phyloP scores from a whole-genome alignment of 257 asterid genomes.

The Linaria vulgaris region DNA sequence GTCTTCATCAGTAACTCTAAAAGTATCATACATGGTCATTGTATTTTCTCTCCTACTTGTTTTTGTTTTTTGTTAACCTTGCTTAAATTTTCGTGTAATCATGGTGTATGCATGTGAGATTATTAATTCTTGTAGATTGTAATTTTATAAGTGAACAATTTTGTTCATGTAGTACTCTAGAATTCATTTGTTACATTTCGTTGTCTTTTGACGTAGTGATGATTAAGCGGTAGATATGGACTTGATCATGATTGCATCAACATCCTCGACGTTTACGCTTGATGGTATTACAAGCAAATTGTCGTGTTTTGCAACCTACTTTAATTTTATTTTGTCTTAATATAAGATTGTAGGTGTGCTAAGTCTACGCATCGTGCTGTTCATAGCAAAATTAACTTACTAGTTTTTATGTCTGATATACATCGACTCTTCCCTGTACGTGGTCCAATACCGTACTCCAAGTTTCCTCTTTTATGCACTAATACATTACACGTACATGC shows the following conservation, averaged over 20 bases:
- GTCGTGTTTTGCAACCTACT: too few species aligned
- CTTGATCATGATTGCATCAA: slow-evolving; percentile 22
- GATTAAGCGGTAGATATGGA: slow-evolving; percentile 1
- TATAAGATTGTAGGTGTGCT: too few species aligned
- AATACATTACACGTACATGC: too few species aligned
- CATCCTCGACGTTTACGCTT: slow-evolving; percentile 22
- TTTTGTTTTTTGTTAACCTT: slow-evolving; percentile 21
- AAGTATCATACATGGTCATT: slow-evolving; percentile 30
- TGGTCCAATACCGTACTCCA: background rate
- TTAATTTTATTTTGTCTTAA: too few species aligned
- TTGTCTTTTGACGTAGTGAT: background rate
- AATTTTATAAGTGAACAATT: slow-evolving; percentile 7
- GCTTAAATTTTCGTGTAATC: slow-evolving; percentile 30
- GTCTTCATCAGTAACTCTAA: slow-evolving; percentile 43
- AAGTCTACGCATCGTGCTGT: slow-evolving; percentile 11
- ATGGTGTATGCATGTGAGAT: slow-evolving; percentile 1
- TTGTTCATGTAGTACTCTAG: background rate
- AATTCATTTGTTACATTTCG: background rate
- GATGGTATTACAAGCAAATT: background rate
- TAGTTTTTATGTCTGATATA: too few species aligned
- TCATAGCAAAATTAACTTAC: too few species aligned
- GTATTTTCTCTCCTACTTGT: slow-evolving; percentile 18
- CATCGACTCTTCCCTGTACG: too few species aligned
- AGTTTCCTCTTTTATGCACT: background rate
- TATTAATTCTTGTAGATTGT: slow-evolving; percentile 21